phyloP scores from a whole-genome alignment of 2,329 filamentous ascomycete genomes.

The Xylariales sp. region DNA sequence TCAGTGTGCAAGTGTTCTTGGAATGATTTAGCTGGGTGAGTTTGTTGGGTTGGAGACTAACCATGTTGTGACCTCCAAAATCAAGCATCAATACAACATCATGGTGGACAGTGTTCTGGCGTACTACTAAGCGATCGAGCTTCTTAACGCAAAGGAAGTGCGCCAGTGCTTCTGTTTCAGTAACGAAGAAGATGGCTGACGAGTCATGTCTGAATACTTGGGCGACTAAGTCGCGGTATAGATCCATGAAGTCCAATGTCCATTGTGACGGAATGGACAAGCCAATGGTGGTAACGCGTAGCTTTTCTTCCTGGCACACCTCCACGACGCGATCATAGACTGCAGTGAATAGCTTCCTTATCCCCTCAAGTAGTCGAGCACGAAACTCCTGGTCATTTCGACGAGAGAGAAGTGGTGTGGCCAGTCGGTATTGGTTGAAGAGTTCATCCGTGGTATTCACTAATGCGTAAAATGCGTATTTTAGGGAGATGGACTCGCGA shows the following conservation, averaged over 20 bases:
- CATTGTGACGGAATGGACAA: conserved; percentile 14
- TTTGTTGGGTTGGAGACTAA: conserved; percentile 1
- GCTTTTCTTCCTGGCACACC: conserved; percentile 1
- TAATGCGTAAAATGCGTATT: conserved; percentile 12
- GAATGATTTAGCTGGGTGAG: background rate
- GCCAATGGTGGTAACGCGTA: conserved; percentile 9
- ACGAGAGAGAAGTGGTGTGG: background rate
- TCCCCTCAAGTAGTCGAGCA: conserved; percentile 7
- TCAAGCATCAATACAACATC: conserved; percentile 12
- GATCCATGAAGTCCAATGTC: conserved; percentile 12
- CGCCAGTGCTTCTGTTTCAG: conserved; percentile 12
- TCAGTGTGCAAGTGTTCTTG: conserved; percentile 13
- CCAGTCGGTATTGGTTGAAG: conserved; percentile 10
- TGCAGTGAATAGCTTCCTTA: conserved; percentile 8
- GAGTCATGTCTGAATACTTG: background rate
- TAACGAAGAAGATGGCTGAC: conserved; percentile 7
- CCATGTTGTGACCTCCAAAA: conserved; percentile 14
- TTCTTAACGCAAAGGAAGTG: conserved; percentile 11
- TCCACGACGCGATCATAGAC: conserved; percentile 6
- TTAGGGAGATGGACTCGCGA: conserved; percentile 9
- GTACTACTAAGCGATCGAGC: conserved; percentile 1
- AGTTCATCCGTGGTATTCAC: conserved; percentile 8
- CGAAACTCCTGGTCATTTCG: conserved; percentile 3
- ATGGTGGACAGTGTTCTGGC: background rate
- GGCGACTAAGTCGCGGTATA: conserved; percentile 10